Percentiles rank a stretch among this genome's conserved stretches.
These are phyloP conservation scores for Pachysandra terminalis DNA, from an alignment of 164 flowering plant species.

Conservation along the genomic window DNA sequence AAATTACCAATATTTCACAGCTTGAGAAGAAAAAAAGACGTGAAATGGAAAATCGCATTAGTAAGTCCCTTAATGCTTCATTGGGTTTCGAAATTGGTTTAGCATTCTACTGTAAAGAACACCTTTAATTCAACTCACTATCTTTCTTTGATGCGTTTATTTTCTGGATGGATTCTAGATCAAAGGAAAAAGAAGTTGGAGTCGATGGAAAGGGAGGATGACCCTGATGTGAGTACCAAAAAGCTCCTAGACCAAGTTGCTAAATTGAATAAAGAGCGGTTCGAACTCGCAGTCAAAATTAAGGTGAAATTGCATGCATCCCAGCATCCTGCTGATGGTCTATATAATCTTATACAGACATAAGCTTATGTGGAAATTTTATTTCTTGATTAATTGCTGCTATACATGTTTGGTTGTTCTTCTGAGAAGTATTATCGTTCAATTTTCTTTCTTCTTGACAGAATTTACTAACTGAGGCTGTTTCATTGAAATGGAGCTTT, in stretches of 20 bases:
- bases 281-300: slow-evolving; percentile 41
- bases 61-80: slow-evolving; percentile 38
- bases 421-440: slow-evolving; percentile 1
- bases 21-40: slow-evolving; percentile 51
- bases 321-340: neutral
- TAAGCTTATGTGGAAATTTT: slow-evolving; percentile 1
- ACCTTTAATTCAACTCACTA: neutral
- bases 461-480: slow-evolving; percentile 69
- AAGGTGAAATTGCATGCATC: slow-evolving; percentile 46
- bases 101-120: neutral
- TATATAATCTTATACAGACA: slow-evolving; percentile 3
- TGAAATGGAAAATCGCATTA: slow-evolving; percentile 53
- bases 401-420: neutral
- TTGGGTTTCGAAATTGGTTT: neutral
- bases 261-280: slow-evolving; percentile 45
- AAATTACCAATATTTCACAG: slow-evolving; percentile 30
- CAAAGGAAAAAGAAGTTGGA: slow-evolving; percentile 59
- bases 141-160: neutral
- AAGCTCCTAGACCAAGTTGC: slow-evolving; percentile 57
- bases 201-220: slow-evolving; percentile 59
- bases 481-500: slow-evolving; percentile 48
- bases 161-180: slow-evolving; percentile 29
- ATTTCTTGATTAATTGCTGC: neutral
- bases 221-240: slow-evolving; percentile 41
- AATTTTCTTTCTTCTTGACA: slow-evolving; percentile 19